These are phyloP conservation scores for Vigna hirtella DNA, from an alignment of 306 rosid genomes.

Conservation along the genomic window DNA sequence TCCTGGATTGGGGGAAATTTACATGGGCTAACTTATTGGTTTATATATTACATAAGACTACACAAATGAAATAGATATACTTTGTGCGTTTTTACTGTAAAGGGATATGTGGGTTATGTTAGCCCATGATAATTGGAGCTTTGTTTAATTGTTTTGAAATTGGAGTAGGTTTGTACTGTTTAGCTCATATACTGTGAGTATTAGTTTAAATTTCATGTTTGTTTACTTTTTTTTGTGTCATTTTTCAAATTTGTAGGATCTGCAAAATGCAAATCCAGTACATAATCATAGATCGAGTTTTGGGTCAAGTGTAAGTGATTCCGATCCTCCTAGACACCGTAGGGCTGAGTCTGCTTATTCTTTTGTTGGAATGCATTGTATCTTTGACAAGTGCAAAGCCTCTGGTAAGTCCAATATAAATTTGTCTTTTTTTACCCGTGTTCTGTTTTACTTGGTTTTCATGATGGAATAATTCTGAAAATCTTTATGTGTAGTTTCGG, in stretches of 20 bases:
- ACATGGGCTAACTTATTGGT: background rate
- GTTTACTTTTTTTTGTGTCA: slow-evolving; percentile 8
- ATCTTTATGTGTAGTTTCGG: slow-evolving; percentile 72
- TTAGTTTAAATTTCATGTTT: slow-evolving; percentile 27
- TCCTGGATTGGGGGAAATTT: slow-evolving; percentile 23
- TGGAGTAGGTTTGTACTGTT: slow-evolving; percentile 16
- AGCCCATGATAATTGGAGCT: slow-evolving; percentile 25
- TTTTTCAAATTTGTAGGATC: slow-evolving; percentile 57
- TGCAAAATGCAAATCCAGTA: slow-evolving; percentile 63
- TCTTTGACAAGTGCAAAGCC: slow-evolving; percentile 93
- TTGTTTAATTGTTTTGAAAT: slow-evolving; percentile 27
- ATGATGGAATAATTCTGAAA: slow-evolving; percentile 46
- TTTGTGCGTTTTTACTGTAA: slow-evolving; percentile 27
- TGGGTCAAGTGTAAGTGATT: slow-evolving; percentile 78
- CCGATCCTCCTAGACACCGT: slow-evolving; percentile 60
- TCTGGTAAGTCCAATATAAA: slow-evolving; percentile 62
- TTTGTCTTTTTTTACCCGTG: slow-evolving; percentile 8
- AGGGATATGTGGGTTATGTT: slow-evolving; percentile 19
- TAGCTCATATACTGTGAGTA: slow-evolving; percentile 18
- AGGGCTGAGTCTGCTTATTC: slow-evolving; percentile 86
- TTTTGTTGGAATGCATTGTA: slow-evolving; percentile 95
- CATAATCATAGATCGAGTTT: slow-evolving; percentile 79
- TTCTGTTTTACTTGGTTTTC: slow-evolving; percentile 35
- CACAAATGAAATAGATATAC: background rate
- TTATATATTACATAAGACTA: slow-evolving; percentile 12